Base-by-base conservation (phyloP, 2,329 filamentous ascomycete species). In the Daldinia sp. region DNA sequence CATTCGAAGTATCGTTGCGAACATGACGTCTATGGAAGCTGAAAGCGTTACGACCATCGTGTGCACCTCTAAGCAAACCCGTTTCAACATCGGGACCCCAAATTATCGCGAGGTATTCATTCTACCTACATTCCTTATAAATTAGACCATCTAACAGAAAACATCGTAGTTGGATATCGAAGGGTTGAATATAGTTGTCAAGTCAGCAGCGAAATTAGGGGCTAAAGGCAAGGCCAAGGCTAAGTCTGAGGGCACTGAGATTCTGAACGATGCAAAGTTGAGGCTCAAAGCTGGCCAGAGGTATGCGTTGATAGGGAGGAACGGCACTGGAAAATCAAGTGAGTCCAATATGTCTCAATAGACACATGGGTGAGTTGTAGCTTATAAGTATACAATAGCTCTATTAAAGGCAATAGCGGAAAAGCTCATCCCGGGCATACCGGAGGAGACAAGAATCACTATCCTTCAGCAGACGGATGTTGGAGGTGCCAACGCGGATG, bases 321-420 rank as follows among this genome's bases (percentile, higher is more conserved):
- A 96, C 76, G 92, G 92, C 0, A 90, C 88, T 1, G 93, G 92
- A 4, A 96, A 96, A 73, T 94, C 91, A 3, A 94, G 88, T 90
- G 76, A 75, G 83, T 72, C 2, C 6, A 13, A 30, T 17, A 8
- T 21, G 11, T 30, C 11, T 19, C 7, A 11, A 15, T 27, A 19
- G 10, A n/a, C 3, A 19, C 32, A 56, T 30, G 39, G 15, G 4
- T 23, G 53, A 19, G 0, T 13, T 1, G 4, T 4, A 15, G 27
- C 23, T 68, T n/a, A 62, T 25, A 23, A 3, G 21, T 11, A 41
- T 17, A 30, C 54, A 35, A 21, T 45, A 90, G 88, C 91, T 0
- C 77, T 94, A 5, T 79, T 95, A 13, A 86, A 86, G 71, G 91
- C 92, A 1, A 88, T 96, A 68, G 89, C 88, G 3, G 88, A 93